Evolutionary conservation across 805 yeast genomes (phyloP).

Genomic region (Spathaspora arborariae): DNA sequence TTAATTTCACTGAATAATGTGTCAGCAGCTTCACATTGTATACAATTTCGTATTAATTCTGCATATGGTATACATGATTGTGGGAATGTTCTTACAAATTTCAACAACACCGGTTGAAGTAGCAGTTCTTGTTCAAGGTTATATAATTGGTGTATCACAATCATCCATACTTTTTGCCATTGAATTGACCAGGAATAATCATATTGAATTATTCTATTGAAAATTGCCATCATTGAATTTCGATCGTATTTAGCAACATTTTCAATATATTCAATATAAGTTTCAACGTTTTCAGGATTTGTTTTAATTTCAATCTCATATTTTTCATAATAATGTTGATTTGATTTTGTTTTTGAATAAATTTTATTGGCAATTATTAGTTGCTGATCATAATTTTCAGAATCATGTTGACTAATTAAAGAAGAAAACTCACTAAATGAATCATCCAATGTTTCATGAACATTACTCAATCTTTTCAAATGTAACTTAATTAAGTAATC

Average conservation of each 20-base stretch:
- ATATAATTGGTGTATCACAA: conserved; percentile 24
- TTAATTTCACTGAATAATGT: background rate
- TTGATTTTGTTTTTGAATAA: conserved; percentile 24
- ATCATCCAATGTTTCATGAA: conserved; percentile 39
- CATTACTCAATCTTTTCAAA: conserved; percentile 31
- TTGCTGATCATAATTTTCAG: conserved; percentile 25
- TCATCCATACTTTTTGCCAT: conserved; percentile 26
- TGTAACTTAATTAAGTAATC: conserved; percentile 11
- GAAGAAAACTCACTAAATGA: conserved; percentile 38
- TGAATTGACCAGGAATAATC: conserved; percentile 6
- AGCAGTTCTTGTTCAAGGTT: conserved; percentile 9
- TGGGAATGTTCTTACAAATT: conserved; percentile 19
- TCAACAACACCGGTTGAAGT: background rate
- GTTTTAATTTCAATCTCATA: conserved; percentile 25
- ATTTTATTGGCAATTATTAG: conserved; percentile 36
- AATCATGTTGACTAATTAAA: conserved; percentile 30
- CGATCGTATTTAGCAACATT: conserved; percentile 20
- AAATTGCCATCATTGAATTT: conserved; percentile 17
- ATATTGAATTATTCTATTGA: conserved; percentile 26
- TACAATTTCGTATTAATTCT: background rate
- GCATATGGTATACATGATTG: conserved; percentile 22
- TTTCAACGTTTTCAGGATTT: conserved; percentile 11
- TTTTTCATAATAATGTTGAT: conserved; percentile 29
- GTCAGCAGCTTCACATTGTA: conserved; percentile 8
- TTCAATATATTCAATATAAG: conserved; percentile 33